phyloP scores from a whole-genome alignment of 73 alveolate species.

The Breviolum minutum region DNA sequence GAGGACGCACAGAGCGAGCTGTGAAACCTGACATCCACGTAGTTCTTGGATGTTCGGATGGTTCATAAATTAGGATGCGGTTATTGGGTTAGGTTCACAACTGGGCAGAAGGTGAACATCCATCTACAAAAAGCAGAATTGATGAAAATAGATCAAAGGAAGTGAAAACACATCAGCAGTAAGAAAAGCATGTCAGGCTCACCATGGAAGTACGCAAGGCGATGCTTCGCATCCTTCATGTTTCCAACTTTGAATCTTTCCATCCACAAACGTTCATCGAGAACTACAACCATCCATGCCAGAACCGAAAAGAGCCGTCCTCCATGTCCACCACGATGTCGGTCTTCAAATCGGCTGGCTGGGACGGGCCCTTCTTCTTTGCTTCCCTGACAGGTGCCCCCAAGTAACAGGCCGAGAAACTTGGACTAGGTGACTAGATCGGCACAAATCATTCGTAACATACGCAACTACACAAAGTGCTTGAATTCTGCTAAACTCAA shows the following conservation, averaged over 20 bases:
- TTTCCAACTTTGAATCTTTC: neutral
- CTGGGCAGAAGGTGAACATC: no score
- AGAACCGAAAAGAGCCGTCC: neutral
- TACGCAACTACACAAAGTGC: neutral
- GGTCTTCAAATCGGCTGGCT: slow-evolving; percentile 49
- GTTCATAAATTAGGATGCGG: neutral
- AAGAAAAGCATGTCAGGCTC: neutral
- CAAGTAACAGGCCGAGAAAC: neutral
- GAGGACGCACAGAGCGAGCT: slow-evolving; percentile 87
- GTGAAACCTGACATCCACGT: slow-evolving; percentile 91
- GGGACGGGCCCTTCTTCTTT: slow-evolving; percentile 40
- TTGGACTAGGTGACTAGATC: neutral
- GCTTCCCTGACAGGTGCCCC: slow-evolving; percentile 26
- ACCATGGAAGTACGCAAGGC: slow-evolving; percentile 82
- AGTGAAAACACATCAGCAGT: neutral
- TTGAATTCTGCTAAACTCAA: no score
- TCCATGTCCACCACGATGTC: slow-evolving; percentile 80
- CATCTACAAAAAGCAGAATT: neutral
- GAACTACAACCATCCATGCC: neutral
- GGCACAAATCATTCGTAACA: neutral
- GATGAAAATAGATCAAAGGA: neutral
- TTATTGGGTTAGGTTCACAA: no score
- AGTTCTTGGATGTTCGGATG: neutral
- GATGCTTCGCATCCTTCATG: slow-evolving; percentile 48
- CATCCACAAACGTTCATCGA: no score